Evolutionary conservation across 768 basidiomycete genomes (phyloP).

Genomic region (Crucibulum laeve): DNA sequence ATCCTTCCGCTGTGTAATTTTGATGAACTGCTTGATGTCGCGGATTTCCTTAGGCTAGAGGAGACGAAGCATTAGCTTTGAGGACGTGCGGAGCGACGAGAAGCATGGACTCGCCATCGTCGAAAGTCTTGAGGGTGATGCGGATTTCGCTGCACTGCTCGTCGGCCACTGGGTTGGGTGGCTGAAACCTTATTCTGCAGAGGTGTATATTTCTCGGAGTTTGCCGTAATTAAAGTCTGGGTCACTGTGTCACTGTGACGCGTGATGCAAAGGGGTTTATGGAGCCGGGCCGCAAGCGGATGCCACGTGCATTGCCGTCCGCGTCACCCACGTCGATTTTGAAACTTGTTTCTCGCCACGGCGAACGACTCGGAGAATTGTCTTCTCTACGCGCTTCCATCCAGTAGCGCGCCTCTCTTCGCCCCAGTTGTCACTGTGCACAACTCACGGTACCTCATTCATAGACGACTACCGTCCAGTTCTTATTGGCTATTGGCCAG

Average conservation of each 20-base stretch:
- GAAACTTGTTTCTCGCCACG: no score
- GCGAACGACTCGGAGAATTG: no score
- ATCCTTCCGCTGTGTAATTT: conserved; percentile 96
- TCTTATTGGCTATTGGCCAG: no score
- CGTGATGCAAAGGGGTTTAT: background rate
- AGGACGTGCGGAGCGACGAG: background rate
- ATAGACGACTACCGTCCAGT: no score
- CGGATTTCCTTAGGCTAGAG: conserved; percentile 91
- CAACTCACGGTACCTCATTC: no score
- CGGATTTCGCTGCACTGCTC: conserved; percentile 11
- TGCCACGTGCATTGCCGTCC: no score
- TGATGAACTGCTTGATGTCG: conserved; percentile 98
- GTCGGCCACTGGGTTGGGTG: conserved; percentile 15
- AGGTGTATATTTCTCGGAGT: conserved; percentile 19
- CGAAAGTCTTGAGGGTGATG: conserved; percentile 30
- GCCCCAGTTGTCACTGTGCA: no score
- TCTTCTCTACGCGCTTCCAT: no score
- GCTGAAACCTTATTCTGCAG: conserved; percentile 31
- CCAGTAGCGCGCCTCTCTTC: no score
- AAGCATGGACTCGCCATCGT: conserved; percentile 33
- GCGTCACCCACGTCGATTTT: no score
- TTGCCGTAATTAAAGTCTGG: conserved; percentile 11
- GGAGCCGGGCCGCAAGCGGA: no score
- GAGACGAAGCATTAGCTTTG: conserved; percentile 2
- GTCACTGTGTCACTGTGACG: conserved; percentile 4